Base-by-base conservation (phyloP, 768 basidiomycete species). In the Leccinum arenicola region DNA sequence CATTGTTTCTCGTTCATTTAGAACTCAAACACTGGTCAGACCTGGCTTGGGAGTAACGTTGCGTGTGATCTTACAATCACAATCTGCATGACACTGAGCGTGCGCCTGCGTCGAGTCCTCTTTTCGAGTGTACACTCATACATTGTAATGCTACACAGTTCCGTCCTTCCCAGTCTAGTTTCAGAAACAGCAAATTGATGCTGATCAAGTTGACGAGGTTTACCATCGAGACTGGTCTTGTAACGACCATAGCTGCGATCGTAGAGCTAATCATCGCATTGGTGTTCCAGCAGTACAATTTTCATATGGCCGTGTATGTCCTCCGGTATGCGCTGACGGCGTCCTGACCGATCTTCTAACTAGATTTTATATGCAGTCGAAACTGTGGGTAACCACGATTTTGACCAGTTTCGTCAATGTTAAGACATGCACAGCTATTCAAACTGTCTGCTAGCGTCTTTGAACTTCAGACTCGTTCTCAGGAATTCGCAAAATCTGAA, bases 191-290 rank as follows among this genome's bases (percentile, higher is more conserved):
- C 14, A 63, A 49, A 3, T 61, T 53, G 1, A 48, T 21, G 6
- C 27, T 65, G 4, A 17, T 36, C 50, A 61, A 57, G 29, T 36
- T 69, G 5, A 70, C 61, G 6, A 68, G 51, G 52, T 47, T 70
- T 10, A 64, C 67, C n/a, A 51, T 69, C 14, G 68, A 71, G 48
- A 71, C 67, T 0, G 70, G 70, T 3, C 55, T 64, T 12, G 50
- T 69, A 12, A 71, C 69, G 9, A 59, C 67, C 3, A 47, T 52
- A 6, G 57, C 69, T 0, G 61, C 62, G 0, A 52, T 61, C 19
- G 14, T 64, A 0, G 68, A 71, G 48, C 57, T 69, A 7, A 36
- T 64, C 8, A 54, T 71, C 12, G 62, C 55, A 8, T 54, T 7
- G 4, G 31, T 4, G 31, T 31, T 0, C 21, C 45, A 2, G 45